Evolutionary conservation across 208 protist genomes (phyloP), one percentile per base, ranked within the genome.

Genomic region (Strigomonas culicis): DNA sequence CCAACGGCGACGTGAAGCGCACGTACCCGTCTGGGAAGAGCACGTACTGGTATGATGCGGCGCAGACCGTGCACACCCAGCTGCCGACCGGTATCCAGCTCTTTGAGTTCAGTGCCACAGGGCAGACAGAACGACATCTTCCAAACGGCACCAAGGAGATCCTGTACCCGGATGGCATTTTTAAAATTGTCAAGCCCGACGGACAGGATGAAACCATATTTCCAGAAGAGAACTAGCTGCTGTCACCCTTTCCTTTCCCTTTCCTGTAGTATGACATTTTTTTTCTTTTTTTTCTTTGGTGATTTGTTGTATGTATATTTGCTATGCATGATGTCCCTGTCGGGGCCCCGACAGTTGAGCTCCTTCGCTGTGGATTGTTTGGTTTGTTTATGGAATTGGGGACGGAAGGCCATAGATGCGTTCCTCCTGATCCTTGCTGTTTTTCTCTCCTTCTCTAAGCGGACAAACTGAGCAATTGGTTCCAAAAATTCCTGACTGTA

Each of bases 81-180:
- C 64, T 84, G 50, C 75, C 84, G 1, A 78, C 94, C 59, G 93
- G 93, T 11, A 66, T 90, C 32, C 88, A 97, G 73, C 68, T 94
- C 13, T 97, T 95, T 70, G 79, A 94, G 69, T 98, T 97, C 74
- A 78, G 88, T 34, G 65, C 82, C 11, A 92, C 95, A 4, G 78
- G 80, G 19, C 95, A 98, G 69, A 82, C 84, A 28, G 95, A 98
- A 68, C 80, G 84, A 25, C 93, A 97, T 69, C 63, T 83, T 34
- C 78, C 92, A 7, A 81, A 94, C 56, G 92, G 93, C n/a, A 85
- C 72, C 15, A 98, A 97, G 75, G 88, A 96, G 52, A 97, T 98
- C 53, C 62, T 95, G n/a, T 98, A 97, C 66, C 90, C 92, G 0
- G 93, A 98, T 56, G 88, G 89, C 51, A 94, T 95, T 22, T 90